Evolutionary conservation across 164 flowering plant species (phyloP), one percentile per base, ranked within the genome.

Genomic region (Dillenia turbinata): DNA sequence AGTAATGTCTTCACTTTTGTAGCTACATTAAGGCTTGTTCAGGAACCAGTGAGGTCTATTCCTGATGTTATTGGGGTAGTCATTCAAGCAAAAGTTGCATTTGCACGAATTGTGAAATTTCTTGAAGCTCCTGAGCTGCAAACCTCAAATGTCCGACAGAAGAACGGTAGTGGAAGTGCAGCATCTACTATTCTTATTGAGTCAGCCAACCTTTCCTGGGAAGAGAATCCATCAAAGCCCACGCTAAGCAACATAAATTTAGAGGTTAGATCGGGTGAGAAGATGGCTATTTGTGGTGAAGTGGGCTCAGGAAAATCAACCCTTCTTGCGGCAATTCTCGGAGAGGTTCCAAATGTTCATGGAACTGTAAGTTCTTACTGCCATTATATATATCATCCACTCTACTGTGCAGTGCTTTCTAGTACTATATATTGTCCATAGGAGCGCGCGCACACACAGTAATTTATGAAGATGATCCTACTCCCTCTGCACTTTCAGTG

Each of bases 301-400:
- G 83, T 83, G 22, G 88, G 88, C 2, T 76, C 88, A 12, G 88
- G 88, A 6, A 83, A 83, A 71, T 83, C 88, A 15, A 79, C 83
- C 12, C 79, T 83, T 67, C 62, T 83, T 16, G 80, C 88, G 12
- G 81, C 83, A 44, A 61, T 81, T 72, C 80, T 81, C 33, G 83
- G 85, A 24, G 87, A 83, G 71, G 80, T 83, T 61, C 81, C 83
- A 15, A 61, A 43, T 22, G 57, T 61, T 44, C 57, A 69, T 8
- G 87, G 83, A 58, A 68, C 40, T 10, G 87, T 83, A 71, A 78
- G 87, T 66, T 59, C 33, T 57, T 45, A 9, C 16, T 55, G 10
- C 26, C 24, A 5, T 33, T 33, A 33, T 33, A 33, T 33, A 33
- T 33, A 33, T 19, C 22, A 33, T 33, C 40, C 40, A 4, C 40